Evolutionary conservation across 768 basidiomycete genomes (phyloP).

Genomic region (Leccinum disarticulatum): DNA sequence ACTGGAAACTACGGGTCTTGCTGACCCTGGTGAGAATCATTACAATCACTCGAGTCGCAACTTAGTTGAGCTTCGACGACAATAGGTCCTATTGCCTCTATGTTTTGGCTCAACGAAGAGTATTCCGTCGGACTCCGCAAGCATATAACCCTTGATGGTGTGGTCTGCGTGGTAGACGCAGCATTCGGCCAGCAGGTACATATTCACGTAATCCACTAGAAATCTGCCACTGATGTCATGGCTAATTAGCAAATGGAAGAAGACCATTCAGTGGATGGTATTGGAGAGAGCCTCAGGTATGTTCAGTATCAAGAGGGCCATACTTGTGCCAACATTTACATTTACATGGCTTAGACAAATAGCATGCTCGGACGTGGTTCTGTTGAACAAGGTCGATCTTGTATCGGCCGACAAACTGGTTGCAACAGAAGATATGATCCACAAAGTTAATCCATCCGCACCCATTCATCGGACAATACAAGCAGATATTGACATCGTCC

Average conservation of each 20-base stretch:
- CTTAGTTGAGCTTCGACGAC: conserved; percentile 2
- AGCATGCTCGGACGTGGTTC: conserved; percentile 85
- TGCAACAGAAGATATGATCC: conserved; percentile 60
- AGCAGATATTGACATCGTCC: conserved; percentile 69
- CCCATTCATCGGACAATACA: conserved; percentile 71
- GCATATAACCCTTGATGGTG: conserved; percentile 81
- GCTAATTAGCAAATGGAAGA: conserved; percentile 78
- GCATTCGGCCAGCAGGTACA: conserved; percentile 67
- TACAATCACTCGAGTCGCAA: neutral
- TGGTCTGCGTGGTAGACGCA: conserved; percentile 91
- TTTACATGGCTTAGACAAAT: conserved; percentile 66
- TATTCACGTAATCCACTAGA: conserved; percentile 33
- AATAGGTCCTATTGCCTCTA: conserved; percentile 78
- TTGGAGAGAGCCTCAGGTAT: conserved; percentile 82
- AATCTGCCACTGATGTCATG: conserved; percentile 5
- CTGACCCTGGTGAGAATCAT: conserved; percentile 75
- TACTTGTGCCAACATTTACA: neutral
- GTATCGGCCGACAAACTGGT: conserved; percentile 46
- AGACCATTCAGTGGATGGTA: conserved; percentile 60
- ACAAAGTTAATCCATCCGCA: conserved; percentile 76
- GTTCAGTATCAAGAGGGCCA: neutral
- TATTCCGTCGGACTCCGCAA: conserved; percentile 64
- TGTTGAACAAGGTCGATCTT: conserved; percentile 91
- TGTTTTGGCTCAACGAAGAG: conserved; percentile 89
- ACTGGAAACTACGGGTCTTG: conserved; percentile 93